Base-by-base conservation (phyloP, 371 early-diverging fungal genomes). In the Blakeslea trispora region DNA sequence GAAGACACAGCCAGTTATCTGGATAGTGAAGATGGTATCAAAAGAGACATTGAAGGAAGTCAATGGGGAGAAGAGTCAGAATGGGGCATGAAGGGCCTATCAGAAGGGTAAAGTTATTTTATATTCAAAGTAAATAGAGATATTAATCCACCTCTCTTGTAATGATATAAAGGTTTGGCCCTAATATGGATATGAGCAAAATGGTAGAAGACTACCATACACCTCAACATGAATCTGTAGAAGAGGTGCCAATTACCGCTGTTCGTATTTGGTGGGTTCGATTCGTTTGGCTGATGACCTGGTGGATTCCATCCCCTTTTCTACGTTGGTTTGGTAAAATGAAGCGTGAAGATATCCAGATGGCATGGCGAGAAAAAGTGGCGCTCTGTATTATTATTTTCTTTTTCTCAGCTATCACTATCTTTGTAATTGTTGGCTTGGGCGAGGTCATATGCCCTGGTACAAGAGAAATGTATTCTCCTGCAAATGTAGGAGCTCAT, bases 311-410 rank as follows among this genome's bases (percentile, higher is more conserved):
- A 3, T 77, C 83, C 31, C 83, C 75, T 5, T 82, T 82, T 50
- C 69, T 95, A 24, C 59, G 69, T 5, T 63, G 79, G 66, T 74
- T 82, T 44, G 92, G 91, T 53, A 82, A 85, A 50, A 92, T 93
- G 87, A 84, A 85, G 58, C 87, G 86, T 44, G 78, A 79, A 53
- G 96, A 97, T 63, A 86, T 93, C 47, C 89, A 89, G 49, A 88
- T 94, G 77, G 96, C 98, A 3, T 98, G 98, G 98, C 87, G 97
- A 49, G 98, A 98, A 75, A 96, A 98, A 74, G 86, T 95, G 11
- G 88, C 97, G 1, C 80, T 98, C 23, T 95, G 95, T 69, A 75
- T 93, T 50, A 65, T 98, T 45, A 95, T 98, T 60, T 75, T 90
- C 52, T 66, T 93, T 44, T 72, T 93, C 67, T 93, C 92, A 50